Base-by-base conservation (phyloP, 768 basidiomycete species). In the Grammothele lineata region DNA sequence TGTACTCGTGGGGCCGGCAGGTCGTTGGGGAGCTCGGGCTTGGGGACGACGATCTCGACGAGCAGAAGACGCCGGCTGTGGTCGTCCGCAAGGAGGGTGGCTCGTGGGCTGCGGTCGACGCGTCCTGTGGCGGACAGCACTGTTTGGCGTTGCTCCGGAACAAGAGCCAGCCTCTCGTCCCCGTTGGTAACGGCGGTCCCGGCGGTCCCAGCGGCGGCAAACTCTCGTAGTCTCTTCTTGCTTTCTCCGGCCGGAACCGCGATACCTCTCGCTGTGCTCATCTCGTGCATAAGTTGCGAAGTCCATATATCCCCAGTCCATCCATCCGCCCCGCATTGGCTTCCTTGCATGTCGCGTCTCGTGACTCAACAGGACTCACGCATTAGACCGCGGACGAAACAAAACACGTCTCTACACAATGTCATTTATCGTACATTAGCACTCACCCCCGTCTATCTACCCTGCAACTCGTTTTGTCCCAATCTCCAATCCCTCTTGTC, bases 1-100 rank as follows among this genome's bases (percentile, higher is more conserved):
- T 89, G 54, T 87, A 83, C 57, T 70, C 78, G 25, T 90, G 87
- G 87, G 87, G 87, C 40, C 81, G 83, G 50, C 85, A 85, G n/a
- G 73, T 78, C 4, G 84, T 86, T 56, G 80, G 87, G 40, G 87
- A 90, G 61, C 72, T 90, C 17, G 87, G 86, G 11, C 41, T 64
- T 9, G 60, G 57, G 19, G 55, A 54, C n/a, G 74, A 78, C 30
- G 75, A 75, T 23, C 78, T 78, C 44, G 75, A 75, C 44, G 79
- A 81, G 54, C 79, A 82, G 18, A 69, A 68, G 55, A 85, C 80
- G 7, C 87, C 87, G 0, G 78, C 68, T 33, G 70, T 76, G 15
- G 75, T 89, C 35, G 87, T 90, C 19, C 78, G 85, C 39, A 79
- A 76, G 61, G 81, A 83, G 56, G 87, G 87, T 12, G 83, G 83